Conservation (phyloP, 208 protist species). For the Crithidia fasciculata region DNA sequence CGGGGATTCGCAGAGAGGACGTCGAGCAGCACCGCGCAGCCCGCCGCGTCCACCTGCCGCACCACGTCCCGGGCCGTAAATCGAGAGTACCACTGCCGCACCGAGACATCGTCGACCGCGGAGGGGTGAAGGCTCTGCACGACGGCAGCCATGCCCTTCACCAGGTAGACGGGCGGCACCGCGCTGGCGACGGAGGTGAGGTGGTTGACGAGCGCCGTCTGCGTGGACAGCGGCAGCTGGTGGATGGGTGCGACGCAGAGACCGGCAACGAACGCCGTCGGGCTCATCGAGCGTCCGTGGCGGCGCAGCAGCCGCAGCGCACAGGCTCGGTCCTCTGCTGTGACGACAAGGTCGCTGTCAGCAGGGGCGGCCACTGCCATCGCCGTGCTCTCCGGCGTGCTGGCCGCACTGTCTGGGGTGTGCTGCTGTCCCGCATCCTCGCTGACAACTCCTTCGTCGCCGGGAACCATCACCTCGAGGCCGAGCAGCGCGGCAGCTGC, state of each 20-base stretch:
- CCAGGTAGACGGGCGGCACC: slow-evolving; percentile 53
- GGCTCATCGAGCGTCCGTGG: slow-evolving; percentile 46
- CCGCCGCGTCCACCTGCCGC: slow-evolving; percentile 45
- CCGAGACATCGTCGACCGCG: slow-evolving; percentile 66
- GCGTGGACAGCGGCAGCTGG: slow-evolving; percentile 46
- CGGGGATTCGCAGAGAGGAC: slow-evolving; percentile 37
- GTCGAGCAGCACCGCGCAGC: slow-evolving; percentile 53
- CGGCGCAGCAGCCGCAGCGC: slow-evolving; percentile 60
- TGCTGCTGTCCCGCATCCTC: not conserved
- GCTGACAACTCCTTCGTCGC: not conserved
- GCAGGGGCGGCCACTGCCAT: not conserved
- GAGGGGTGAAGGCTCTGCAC: slow-evolving; percentile 22
- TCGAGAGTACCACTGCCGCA: slow-evolving; percentile 76
- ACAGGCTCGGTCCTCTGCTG: slow-evolving; percentile 20
- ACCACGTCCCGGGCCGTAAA: slow-evolving; percentile 72
- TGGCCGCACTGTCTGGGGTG: no score
- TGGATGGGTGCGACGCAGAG: slow-evolving; percentile 52
- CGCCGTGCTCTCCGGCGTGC: no score
- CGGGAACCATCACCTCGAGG: slow-evolving; percentile 33
- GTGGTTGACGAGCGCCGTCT: slow-evolving; percentile 66
- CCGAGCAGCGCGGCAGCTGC: slow-evolving; percentile 38
- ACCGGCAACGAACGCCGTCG: slow-evolving; percentile 71
- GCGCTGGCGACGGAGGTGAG: slow-evolving; percentile 64
- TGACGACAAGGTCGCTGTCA: slow-evolving; percentile 10
- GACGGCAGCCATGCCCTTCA: slow-evolving; percentile 48